phyloP scores from a whole-genome alignment of 2,329 filamentous ascomycete genomes.

The Scedosporium apiospermum region DNA sequence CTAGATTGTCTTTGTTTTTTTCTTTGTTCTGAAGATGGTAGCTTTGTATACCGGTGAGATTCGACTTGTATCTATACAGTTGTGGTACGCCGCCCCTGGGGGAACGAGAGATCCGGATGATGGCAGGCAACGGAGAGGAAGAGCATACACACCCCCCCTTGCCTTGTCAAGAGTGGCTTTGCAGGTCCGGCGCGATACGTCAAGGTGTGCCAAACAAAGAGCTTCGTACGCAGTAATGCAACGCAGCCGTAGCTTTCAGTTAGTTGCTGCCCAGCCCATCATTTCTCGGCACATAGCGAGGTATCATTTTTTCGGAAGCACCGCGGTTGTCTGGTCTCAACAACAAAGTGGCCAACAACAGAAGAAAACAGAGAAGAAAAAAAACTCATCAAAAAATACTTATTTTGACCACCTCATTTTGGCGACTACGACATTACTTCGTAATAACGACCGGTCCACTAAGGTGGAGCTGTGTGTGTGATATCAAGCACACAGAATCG shows the following conservation, averaged over 20 bases:
- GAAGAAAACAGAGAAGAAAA: background rate
- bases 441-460: background rate
- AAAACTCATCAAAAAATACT: background rate
- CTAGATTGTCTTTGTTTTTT: background rate
- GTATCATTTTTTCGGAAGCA: background rate
- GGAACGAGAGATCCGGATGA: background rate
- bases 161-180: background rate
- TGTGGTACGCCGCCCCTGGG: background rate
- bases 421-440: background rate
- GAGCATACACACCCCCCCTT: background rate
- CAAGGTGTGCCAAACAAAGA: background rate
- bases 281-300: background rate
- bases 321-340: background rate
- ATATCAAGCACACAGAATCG: background rate
- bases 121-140: background rate
- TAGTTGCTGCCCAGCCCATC: background rate
- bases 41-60: background rate
- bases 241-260: background rate
- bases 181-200: background rate
- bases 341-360: background rate
- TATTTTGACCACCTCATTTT: background rate
- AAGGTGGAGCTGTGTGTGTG: background rate
- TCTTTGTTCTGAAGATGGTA: background rate
- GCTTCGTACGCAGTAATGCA: background rate
- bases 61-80: background rate